Base-by-base conservation (phyloP, 306 rosid genomes). In the Comarum palustre region DNA sequence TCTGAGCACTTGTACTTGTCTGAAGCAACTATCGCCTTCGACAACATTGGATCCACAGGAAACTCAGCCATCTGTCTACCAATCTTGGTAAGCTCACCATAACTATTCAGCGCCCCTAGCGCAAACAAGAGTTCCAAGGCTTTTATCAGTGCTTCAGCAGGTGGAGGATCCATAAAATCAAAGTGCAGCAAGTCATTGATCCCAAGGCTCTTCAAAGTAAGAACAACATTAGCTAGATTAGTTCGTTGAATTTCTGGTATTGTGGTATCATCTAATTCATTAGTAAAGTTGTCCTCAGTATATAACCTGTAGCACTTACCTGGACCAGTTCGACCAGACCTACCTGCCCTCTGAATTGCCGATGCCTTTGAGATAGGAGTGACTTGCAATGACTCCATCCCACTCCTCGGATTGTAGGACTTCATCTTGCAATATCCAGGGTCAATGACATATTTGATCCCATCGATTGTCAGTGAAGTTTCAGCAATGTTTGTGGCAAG, bases 161-260 rank as follows among this genome's bases (percentile, higher is more conserved):
- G 96, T 19, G 97, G 98, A 73, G 97, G 92, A 76, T 94, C 98
- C 97, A 94, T 94, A 62, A 91, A 91, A 81, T 91, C 97, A 76
- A 91, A 91, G 79, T 87, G 80, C 42, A 89, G 20, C 52, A 91
- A 81, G 80, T 91, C 97, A 58, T 87, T 84, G 73, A 94, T 89
- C 39, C 96, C 97, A 25, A 93, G 94, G 80, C 96, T 84, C 90
- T 93, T 93, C 42, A 93, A 83, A 46, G 82, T 81, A 73, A 93
- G 87, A 38, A 93, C 97, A 31, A 91, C 96, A 86, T 86, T 89
- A 57, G 98, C 91, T 46, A 91, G 97, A 80, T 93, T 91, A n/a
- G 98, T 91, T 72, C 97, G 71, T 78, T 91, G 98, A 67, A 91
- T 84, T 84, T 94, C 96, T 5, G 94, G 98, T 0, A 88, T 83